These are phyloP conservation scores for Tulasnella sp. DNA, from an alignment of 768 basidiomycete genomes.

Conservation along the genomic window DNA sequence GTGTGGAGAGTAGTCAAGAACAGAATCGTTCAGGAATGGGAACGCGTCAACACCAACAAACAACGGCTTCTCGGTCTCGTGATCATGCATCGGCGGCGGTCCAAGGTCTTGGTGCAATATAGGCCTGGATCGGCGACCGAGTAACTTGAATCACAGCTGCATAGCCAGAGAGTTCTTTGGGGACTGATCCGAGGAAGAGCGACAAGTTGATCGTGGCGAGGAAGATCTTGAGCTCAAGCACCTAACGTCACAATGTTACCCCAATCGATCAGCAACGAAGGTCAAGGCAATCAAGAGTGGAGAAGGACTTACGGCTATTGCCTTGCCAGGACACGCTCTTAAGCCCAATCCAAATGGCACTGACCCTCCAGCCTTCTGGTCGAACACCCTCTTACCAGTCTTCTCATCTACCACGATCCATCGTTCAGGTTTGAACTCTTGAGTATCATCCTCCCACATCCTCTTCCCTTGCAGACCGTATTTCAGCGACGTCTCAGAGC, in stretches of 20 bases:
- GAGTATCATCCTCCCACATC: background rate
- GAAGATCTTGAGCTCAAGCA: background rate
- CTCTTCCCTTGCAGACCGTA: background rate
- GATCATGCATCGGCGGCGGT: background rate
- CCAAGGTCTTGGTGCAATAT: background rate
- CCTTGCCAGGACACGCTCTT: background rate
- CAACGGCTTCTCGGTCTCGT: background rate
- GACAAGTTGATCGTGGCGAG: background rate
- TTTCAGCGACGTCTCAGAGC: background rate
- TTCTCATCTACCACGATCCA: slow-evolving; percentile 6
- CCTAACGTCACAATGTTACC: background rate
- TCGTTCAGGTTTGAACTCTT: slow-evolving; percentile 10
- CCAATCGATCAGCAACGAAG: background rate
- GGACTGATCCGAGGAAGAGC: background rate
- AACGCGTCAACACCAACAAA: background rate
- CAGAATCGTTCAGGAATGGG: background rate
- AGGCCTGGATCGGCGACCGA: background rate
- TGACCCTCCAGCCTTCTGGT: background rate
- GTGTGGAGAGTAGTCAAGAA: background rate
- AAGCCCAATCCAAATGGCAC: slow-evolving; percentile 3
- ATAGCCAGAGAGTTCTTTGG: background rate
- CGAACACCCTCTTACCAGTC: background rate
- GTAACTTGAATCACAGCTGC: background rate
- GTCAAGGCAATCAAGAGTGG: background rate
- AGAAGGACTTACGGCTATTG: background rate